A percentile compares a stretch with the other conserved stretches of the same genome.
phyloP scores from a whole-genome alignment of 2,329 filamentous ascomycete genomes.

The Rhytidhysteron rufulum region DNA sequence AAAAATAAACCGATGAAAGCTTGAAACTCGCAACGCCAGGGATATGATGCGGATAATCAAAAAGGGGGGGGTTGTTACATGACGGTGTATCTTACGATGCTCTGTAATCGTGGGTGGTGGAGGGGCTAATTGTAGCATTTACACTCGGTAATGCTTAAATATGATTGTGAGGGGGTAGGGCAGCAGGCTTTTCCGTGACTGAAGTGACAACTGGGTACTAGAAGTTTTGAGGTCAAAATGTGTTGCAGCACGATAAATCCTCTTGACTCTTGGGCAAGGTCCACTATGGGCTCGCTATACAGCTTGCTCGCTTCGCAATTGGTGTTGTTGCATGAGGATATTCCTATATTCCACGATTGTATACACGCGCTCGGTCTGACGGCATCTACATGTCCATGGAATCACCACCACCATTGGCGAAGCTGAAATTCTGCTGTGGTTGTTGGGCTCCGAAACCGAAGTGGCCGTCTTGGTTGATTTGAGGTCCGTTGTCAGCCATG shows the following conservation, averaged over 20 bases:
- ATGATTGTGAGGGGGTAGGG: constrained; percentile 6
- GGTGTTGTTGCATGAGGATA: no score
- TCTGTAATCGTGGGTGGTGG: constrained; percentile 32
- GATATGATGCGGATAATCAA: constrained; percentile 37
- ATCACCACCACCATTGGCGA: constrained; percentile 70
- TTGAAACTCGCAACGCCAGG: constrained; percentile 33
- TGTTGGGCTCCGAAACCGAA: constrained; percentile 72
- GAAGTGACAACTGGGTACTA: no score
- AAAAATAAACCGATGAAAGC: constrained; percentile 14
- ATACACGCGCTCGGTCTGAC: no score
- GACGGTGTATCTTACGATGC: constrained; percentile 40
- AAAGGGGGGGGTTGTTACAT: constrained; percentile 35
- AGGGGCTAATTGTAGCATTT: constrained; percentile 19
- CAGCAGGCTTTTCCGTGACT: constrained; percentile 8
- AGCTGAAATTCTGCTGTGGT: constrained; percentile 84
- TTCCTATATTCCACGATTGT: no score
- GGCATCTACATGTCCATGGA: constrained; percentile 68
- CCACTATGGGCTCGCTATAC: no score
- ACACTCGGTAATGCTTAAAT: constrained; percentile 9
- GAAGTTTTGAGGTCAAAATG: no score
- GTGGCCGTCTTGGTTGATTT: constrained; percentile 67
- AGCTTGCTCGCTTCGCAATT: no score
- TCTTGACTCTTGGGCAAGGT: no score
- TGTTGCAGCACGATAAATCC: no score
- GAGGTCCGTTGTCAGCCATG: constrained; percentile 75